These are phyloP conservation scores for Furcasterigmium furcatum DNA, from an alignment of 2,329 filamentous ascomycete genomes.

Conservation along the genomic window DNA sequence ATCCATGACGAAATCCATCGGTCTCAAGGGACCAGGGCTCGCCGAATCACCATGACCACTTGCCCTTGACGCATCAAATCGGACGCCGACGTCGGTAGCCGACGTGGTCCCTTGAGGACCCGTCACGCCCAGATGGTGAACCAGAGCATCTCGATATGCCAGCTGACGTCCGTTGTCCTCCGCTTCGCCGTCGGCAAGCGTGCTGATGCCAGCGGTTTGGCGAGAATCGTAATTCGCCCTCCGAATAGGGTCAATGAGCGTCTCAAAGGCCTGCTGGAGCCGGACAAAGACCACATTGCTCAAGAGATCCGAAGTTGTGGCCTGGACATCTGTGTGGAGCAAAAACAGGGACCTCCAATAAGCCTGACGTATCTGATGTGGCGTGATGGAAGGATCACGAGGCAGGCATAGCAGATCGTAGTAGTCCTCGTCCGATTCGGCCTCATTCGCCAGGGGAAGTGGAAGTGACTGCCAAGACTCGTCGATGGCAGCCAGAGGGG, in stretches of 20 bases:
- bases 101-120: conserved; percentile 18
- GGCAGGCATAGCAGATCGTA: conserved; percentile 44
- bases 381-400: conserved; percentile 22
- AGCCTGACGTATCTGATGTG: conserved; percentile 35
- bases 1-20: conserved; percentile 35
- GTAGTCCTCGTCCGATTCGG: conserved; percentile 25
- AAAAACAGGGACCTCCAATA: conserved; percentile 41
- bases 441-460: background rate
- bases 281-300: conserved; percentile 34
- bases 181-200: conserved; percentile 9
- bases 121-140: conserved; percentile 16
- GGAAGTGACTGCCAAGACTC: conserved; percentile 5
- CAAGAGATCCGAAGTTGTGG: conserved; percentile 29
- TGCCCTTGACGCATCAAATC: conserved; percentile 26
- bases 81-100: conserved; percentile 33
- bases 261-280: conserved; percentile 43
- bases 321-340: conserved; percentile 39
- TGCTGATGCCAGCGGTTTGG: conserved; percentile 7
- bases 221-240: conserved; percentile 37
- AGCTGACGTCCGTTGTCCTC: conserved; percentile 15
- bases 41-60: background rate
- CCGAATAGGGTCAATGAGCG: conserved; percentile 38
- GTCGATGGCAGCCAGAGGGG: background rate
- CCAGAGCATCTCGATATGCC: conserved; percentile 15
- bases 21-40: conserved; percentile 12